Evolutionary conservation across 2,329 filamentous ascomycete genomes (phyloP).

Genomic region (Trichophyton schoenleinii): DNA sequence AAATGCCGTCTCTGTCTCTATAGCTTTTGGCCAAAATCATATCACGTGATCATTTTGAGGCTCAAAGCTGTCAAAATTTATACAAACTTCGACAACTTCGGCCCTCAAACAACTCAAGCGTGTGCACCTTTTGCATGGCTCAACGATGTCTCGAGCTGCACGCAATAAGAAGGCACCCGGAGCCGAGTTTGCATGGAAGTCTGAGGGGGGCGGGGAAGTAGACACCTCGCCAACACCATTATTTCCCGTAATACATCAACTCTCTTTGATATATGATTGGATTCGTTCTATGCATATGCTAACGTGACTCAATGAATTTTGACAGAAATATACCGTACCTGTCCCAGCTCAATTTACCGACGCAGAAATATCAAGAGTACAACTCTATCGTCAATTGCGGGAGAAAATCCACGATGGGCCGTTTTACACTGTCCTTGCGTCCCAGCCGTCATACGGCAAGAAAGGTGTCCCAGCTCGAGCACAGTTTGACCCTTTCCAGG

Average conservation of each 20-base stretch:
- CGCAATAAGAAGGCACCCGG: slow-evolving; percentile 29
- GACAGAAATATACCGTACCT: slow-evolving; percentile 29
- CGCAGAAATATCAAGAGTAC: slow-evolving; percentile 37
- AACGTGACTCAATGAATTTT: background rate
- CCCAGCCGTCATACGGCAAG: slow-evolving; percentile 25
- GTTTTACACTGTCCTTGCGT: slow-evolving; percentile 44
- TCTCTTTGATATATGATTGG: background rate
- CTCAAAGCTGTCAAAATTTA: background rate
- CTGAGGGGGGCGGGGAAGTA: slow-evolving; percentile 27
- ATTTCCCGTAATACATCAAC: slow-evolving; percentile 31
- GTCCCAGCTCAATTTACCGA: slow-evolving; percentile 22
- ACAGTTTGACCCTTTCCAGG: slow-evolving; percentile 49
- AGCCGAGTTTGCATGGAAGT: slow-evolving; percentile 32
- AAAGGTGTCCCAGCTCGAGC: slow-evolving; percentile 30
- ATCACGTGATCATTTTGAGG: background rate
- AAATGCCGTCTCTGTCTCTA: background rate
- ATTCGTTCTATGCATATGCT: background rate
- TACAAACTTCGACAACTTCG: background rate
- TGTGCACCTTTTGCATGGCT: background rate
- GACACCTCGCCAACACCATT: slow-evolving; percentile 36
- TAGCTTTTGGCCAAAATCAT: background rate
- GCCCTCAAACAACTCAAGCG: background rate
- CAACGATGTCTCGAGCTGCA: slow-evolving; percentile 30
- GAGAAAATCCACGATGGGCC: slow-evolving; percentile 47
- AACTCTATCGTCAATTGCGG: slow-evolving; percentile 41